Evolutionary conservation across 2,329 filamentous ascomycete genomes (phyloP).

Genomic region (Apiospora sp.): DNA sequence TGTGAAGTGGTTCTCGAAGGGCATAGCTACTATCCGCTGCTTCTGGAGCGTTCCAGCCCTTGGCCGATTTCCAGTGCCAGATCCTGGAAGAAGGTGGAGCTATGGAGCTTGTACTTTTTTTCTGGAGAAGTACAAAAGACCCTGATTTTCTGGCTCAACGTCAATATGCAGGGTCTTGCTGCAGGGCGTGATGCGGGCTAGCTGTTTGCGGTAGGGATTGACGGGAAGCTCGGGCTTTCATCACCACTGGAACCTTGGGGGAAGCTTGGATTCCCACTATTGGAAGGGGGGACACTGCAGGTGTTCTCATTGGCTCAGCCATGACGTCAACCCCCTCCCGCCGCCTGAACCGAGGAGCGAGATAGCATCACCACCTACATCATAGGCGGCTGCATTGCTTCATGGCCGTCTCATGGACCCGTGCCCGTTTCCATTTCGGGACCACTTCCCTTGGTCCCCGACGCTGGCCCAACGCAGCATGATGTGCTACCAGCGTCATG

Average conservation of each 20-base stretch:
- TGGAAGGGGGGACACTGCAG: background rate
- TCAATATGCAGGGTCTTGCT: conserved; percentile 32
- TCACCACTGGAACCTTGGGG: conserved; percentile 18
- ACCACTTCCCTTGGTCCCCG: conserved; percentile 7
- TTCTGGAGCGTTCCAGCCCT: conserved; percentile 8
- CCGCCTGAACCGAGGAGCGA: conserved; percentile 26
- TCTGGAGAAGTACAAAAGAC: conserved; percentile 22
- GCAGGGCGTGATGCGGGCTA: conserved; percentile 19
- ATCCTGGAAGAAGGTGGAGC: background rate
- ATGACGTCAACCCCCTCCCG: conserved; percentile 33
- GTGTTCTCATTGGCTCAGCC: background rate
- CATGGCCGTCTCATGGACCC: conserved; percentile 18
- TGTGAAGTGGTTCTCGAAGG: background rate
- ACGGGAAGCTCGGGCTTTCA: background rate
- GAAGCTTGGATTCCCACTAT: conserved; percentile 25
- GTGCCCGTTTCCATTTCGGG: conserved; percentile 16
- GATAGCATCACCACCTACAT: conserved; percentile 39
- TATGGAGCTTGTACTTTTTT: background rate
- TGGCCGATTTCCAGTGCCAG: background rate
- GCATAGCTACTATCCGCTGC: background rate
- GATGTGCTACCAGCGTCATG: conserved; percentile 13
- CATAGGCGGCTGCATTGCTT: conserved; percentile 30
- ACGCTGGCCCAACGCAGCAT: conserved; percentile 11
- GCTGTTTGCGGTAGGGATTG: background rate
- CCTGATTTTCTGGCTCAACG: conserved; percentile 27